Base-by-base conservation (phyloP, 1,284 basidiomycete genomes). In the Mycocalia duriaeana region DNA sequence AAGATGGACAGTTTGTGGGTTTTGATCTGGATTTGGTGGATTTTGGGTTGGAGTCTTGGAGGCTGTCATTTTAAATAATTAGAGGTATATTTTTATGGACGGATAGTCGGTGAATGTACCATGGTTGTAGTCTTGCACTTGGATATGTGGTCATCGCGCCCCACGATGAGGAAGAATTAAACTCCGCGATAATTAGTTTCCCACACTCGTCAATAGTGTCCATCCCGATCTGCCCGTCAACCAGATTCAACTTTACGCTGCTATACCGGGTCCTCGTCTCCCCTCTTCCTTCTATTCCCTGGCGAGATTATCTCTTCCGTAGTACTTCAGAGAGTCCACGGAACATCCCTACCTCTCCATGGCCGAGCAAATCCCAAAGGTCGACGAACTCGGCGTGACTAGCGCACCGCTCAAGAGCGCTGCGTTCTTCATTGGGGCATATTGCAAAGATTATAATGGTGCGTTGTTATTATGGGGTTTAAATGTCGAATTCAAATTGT, bases 391-490 rank as follows among this genome's bases (percentile, higher is more conserved):
- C 44, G 96, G 95, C 46, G 78, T 76, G 40, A 94, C 93, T 2
- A 96, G 92, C 55, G 96, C 88, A 46, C 96, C 96, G 4, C 75
- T 99, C 59, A 98, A 99, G 77, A 91, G 89, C 56, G 94, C 95
- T 3, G 87, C 91, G 11, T 99, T 98, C 81, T 98, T 98, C 75
- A 87, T 99, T 64, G 96, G 94, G 28, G 85, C 91, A 44, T 82
- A 91, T 66, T 99, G 95, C 81, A 91, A 93, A 71, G 90, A 93
- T 51, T 95, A 88, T 74, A 98, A 97, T 71, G 96, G 94, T 94
- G 60, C 53, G 86, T 76, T 8, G 7, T 39, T 4, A 31, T n/a
- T 44, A 16, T 26, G 9, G 37, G n/a, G 5, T 24, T 38, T 41
- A 26, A 36, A 20, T 39, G 14, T 25, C 40, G 26, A 23, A 22